Evolutionary conservation across 352 stramenopile species (phyloP).

Genomic region (Thalassiosira exigua): DNA sequence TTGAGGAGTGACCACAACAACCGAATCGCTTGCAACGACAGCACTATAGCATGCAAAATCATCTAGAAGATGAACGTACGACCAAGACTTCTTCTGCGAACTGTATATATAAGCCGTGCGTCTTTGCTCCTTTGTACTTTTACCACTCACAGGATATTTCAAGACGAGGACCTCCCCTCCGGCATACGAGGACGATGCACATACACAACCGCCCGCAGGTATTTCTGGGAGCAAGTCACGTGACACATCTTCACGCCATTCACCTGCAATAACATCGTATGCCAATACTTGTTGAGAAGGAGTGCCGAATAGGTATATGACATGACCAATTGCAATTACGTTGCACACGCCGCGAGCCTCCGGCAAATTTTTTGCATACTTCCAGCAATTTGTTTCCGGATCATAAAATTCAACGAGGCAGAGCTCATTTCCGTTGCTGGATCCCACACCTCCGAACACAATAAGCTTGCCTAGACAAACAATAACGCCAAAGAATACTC

Average conservation of each 20-base stretch:
- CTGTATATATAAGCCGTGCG: conserved; percentile 35
- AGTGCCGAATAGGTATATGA: conserved; percentile 37
- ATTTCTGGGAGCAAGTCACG: conserved; percentile 12
- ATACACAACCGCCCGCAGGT: conserved; percentile 35
- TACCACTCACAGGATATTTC: conserved; percentile 23
- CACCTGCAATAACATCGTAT: conserved; percentile 22
- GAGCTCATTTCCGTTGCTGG: conserved; percentile 29
- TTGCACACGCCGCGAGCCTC: conserved; percentile 39
- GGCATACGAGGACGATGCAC: conserved; percentile 28
- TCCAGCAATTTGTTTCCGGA: conserved; percentile 30
- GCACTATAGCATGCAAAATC: conserved; percentile 40
- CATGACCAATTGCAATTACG: conserved; percentile 22
- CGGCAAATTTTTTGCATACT: conserved; percentile 30
- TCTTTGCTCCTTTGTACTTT: conserved; percentile 2
- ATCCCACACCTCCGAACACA: conserved; percentile 39
- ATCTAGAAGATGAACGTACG: conserved; percentile 30
- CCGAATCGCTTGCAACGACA: conserved; percentile 25
- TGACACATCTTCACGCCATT: conserved; percentile 24
- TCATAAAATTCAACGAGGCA: conserved; percentile 30
- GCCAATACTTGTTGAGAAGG: conserved; percentile 32
- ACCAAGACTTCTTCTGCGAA: conserved; percentile 16
- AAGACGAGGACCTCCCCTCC: conserved; percentile 35
- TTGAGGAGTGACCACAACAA: conserved; percentile 38
- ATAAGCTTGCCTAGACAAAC: conserved; percentile 26
- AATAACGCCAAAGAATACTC: conserved; percentile 38